Base-by-base conservation (phyloP, 1,284 basidiomycete genomes). In the Ustilago shanxiensis region DNA sequence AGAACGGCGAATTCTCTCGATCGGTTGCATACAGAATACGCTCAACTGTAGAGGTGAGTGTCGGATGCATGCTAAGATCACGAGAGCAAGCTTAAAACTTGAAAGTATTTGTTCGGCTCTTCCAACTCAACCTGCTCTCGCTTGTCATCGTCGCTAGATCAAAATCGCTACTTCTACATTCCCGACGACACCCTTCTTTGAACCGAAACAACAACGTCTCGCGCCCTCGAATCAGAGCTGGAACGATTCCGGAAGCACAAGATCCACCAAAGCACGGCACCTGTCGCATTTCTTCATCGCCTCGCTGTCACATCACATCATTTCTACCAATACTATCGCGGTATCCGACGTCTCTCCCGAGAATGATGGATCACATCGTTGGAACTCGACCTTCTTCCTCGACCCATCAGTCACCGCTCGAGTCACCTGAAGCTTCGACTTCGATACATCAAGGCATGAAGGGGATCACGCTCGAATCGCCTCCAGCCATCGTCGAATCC, bases 391-490 rank as follows among this genome's bases (percentile, higher is more conserved):
- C 26, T 3, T n/a, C 50, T 7, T 29, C 28, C 13, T 58, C 28
- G 13, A 26, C 31, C 22, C 29, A 18, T 14, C 29, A 31, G 22
- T 39, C 33, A 20, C 50, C 56, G 8, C 10, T 18, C 54, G 37
- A 24, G 29, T 44, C 52, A 41, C 52, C 52, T 28, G 33, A 54
- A 54, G 52, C 35, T 13, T 39, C 35, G 33, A 24, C 18, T 20
- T 54, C 52, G 39, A 24, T 53, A 7, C 6, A 50, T 18, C 22
- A 26, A 31, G 53, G 26, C 29, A 63, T 63, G 60, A 44, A 33
- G 7, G 45, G 39, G 31, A 44, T 45, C 16, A 18, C 53, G 1
- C 64, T 72, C 55, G 64, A 66, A 20, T 66, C 70, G n/a, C 61
- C 70, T 18, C 70, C 65, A 3, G 11, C 56, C 29, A 66, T 66